These are phyloP conservation scores for Coprinopsis sp. DNA, from an alignment of 768 basidiomycete genomes.

Conservation along the genomic window DNA sequence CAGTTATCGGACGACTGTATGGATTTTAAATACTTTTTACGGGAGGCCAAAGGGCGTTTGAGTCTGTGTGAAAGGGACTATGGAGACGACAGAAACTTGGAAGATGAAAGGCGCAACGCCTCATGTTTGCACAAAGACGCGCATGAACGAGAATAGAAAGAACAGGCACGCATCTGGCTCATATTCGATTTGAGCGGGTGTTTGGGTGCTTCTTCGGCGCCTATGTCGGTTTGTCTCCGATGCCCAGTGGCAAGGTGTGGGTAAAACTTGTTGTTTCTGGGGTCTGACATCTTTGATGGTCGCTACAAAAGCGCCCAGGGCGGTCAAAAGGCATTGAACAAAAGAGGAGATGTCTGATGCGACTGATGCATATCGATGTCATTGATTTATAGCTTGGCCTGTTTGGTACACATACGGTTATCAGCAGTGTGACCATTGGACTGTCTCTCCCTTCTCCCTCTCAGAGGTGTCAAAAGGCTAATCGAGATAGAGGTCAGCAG, in stretches of 20 bases:
- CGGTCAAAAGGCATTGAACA: slow-evolving; percentile 1
- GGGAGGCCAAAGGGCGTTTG: neutral
- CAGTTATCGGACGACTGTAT: neutral
- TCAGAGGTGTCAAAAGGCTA: neutral
- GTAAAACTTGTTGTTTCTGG: neutral
- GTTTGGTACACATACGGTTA: too few species aligned
- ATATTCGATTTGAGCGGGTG: neutral
- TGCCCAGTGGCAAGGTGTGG: too few species aligned
- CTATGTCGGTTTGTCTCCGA: too few species aligned
- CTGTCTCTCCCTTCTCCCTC: too few species aligned
- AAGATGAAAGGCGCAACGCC: too few species aligned
- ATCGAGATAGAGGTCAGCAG: neutral
- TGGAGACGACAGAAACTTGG: too few species aligned
- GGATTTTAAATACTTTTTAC: neutral
- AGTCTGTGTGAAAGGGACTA: neutral
- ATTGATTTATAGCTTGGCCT: neutral
- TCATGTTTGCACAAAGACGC: too few species aligned
- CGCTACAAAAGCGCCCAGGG: slow-evolving; percentile 1
- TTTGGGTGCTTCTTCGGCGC: neutral
- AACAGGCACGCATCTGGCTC: too few species aligned
- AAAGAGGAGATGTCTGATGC: neutral
- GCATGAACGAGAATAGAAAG: too few species aligned
- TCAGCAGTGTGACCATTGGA: too few species aligned
- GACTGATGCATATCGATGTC: slow-evolving; percentile 3
- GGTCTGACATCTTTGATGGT: slow-evolving; percentile 4